Base-by-base conservation (phyloP, 805 yeast species). In the Blastobotrys chiropterorum region DNA sequence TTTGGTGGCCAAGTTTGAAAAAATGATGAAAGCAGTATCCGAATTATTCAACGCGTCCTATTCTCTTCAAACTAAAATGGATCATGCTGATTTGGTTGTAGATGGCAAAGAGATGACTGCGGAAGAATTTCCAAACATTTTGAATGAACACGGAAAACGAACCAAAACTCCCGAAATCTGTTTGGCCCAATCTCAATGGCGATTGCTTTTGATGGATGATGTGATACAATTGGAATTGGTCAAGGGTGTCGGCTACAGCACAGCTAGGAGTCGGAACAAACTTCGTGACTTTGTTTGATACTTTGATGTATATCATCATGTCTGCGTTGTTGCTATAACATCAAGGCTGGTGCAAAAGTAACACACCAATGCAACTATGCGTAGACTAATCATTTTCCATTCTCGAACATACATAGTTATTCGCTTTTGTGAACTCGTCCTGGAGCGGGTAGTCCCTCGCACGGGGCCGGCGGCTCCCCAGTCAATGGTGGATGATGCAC, bases 381-480 rank as follows among this genome's bases (percentile, higher is more conserved):
- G 13, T 16, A 39, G 8, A 26, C 34, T 26, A 5, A 11, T 11
- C 34, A 26, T 26, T 5, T 11, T 6, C 11, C 34, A 26, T 6
- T 26, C 5, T 26, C 34, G 8, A 6, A 26, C 34, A 11, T 26
- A 40, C 7, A 40, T 3, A 3, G 11, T 16, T 40, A 40, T 6
- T 40, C 20, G 43, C 16, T 15, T 14, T 17, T 6, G 47, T 30
- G 15, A 4, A 21, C 38, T n/a, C 15, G 21, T 3, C 42, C 48
- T 17, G 20, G 45, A 8, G 50, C 38, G 4, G 46, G 30, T 31
- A 15, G 38, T 26, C 43, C 51, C 31, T 26, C 61, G 47, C 87
- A 83, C 1, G 75, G 76, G 1, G 66, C 68, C 0, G 85, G 85
- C 0, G 79, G 79, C 0, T 73, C 76, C 1, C 82, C 82, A 0